Conservation (phyloP, 148 eudicot species). For the Gaultheria prostrata region DNA sequence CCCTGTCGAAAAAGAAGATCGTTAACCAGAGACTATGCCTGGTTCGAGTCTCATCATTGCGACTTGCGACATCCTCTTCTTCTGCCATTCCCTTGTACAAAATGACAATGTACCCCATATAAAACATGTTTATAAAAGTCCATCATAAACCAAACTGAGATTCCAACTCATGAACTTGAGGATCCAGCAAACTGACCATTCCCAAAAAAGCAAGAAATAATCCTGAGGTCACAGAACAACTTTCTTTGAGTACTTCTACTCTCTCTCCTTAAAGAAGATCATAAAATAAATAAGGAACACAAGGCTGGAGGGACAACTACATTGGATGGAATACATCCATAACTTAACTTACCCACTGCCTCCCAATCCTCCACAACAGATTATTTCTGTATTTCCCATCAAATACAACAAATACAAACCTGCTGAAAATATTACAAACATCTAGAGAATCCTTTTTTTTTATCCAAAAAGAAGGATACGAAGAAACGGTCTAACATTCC, state of each 20-base stretch:
- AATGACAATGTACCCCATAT: not conserved
- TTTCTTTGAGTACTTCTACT: not conserved
- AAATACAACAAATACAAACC: slow-evolving; percentile 79
- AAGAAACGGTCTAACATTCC: slow-evolving; percentile 26
- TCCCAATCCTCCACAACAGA: slow-evolving; percentile 31
- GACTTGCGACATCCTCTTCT: not conserved
- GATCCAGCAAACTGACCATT: not conserved
- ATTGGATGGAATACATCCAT: not conserved
- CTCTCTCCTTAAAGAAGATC: not conserved
- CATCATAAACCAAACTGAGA: no score
- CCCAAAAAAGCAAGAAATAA: not conserved
- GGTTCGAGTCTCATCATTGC: not conserved
- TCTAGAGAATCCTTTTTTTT: slow-evolving; percentile 18
- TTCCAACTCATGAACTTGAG: no score
- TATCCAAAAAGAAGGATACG: slow-evolving; percentile 33
- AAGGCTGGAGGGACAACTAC: not conserved
- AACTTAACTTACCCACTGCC: slow-evolving; percentile 15
- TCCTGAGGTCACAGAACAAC: not conserved
- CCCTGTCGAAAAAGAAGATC: not conserved
- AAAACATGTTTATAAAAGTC: no score
- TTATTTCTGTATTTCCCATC: slow-evolving; percentile 43
- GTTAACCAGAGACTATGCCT: not conserved
- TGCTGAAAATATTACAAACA: slow-evolving; percentile 36
- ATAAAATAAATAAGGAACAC: no score
- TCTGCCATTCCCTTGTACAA: not conserved